Evolutionary conservation across 805 yeast species (phyloP).

Genomic region (Teunomyces funiuensis): DNA sequence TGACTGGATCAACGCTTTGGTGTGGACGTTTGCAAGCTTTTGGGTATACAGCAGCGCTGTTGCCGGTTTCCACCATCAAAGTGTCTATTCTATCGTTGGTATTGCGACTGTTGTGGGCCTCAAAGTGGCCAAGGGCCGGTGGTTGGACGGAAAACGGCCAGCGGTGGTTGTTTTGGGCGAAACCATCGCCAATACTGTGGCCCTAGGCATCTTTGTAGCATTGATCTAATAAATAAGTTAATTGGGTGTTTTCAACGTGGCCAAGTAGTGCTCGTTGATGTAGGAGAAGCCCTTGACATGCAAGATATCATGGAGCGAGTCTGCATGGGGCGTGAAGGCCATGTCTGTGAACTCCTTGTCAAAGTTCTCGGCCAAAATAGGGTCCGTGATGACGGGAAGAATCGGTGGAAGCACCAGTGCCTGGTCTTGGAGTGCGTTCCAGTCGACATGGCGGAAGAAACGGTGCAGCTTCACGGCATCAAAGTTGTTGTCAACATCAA

Average conservation of each 20-base stretch:
- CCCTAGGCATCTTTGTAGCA: background rate
- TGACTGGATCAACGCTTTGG: slow-evolving; percentile 13
- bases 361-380: slow-evolving; percentile 45
- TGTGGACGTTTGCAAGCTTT: slow-evolving; percentile 19
- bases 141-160: background rate
- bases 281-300: slow-evolving; percentile 43
- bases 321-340: slow-evolving; percentile 31
- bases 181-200: background rate
- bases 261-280: slow-evolving; percentile 38
- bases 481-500: slow-evolving; percentile 38
- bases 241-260: slow-evolving; percentile 1
- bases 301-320: slow-evolving; percentile 27
- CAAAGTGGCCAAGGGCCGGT: background rate
- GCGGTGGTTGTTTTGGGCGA: background rate
- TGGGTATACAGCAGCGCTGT: slow-evolving; percentile 3
- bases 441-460: slow-evolving; percentile 39
- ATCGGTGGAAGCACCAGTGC: slow-evolving; percentile 37
- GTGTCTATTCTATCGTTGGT: no score
- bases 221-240: background rate
- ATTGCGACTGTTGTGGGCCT: background rate
- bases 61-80: slow-evolving; percentile 3
- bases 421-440: slow-evolving; percentile 31
- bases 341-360: slow-evolving; percentile 43
- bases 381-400: slow-evolving; percentile 44
- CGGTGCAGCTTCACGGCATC: slow-evolving; percentile 34